phyloP scores from a whole-genome alignment of 2,329 filamentous ascomycete genomes.

The Phialophora tarda region DNA sequence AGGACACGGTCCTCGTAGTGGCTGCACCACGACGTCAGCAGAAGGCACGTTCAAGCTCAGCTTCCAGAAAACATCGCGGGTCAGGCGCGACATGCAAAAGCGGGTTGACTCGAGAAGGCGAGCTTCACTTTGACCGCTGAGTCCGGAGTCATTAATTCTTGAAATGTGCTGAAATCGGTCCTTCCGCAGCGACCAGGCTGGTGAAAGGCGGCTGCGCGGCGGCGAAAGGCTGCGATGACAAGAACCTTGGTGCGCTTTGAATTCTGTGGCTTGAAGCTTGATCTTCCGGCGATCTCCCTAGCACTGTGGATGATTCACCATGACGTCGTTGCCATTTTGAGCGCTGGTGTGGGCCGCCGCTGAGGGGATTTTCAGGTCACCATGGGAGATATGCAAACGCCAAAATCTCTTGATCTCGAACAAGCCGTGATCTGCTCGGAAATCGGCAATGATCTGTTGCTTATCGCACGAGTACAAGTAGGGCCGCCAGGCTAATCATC shows the following conservation, averaged over 20 bases:
- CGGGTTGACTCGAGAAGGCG: neutral
- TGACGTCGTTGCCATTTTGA: neutral
- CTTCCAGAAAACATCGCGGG: constrained; percentile 7
- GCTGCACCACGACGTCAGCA: constrained; percentile 19
- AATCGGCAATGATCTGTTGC: constrained; percentile 9
- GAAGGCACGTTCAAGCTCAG: constrained; percentile 5
- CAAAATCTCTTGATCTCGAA: constrained; percentile 9
- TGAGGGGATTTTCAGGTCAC: neutral
- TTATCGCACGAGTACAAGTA: neutral
- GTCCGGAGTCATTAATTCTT: neutral
- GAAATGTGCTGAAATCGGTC: neutral
- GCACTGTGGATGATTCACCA: neutral
- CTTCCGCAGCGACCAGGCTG: neutral
- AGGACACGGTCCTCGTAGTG: neutral
- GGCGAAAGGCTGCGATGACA: neutral
- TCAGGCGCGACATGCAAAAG: constrained; percentile 8
- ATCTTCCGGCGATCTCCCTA: neutral
- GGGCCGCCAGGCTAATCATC: neutral
- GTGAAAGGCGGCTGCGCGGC: neutral
- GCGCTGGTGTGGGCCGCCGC: neutral
- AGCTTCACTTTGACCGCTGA: neutral
- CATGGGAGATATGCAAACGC: neutral
- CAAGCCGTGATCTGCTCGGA: constrained; percentile 16
- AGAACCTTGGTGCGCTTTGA: neutral
- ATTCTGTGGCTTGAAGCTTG: neutral